Conservation (phyloP, 805 yeast genomes). For the Saccharomycopsis sp. region DNA sequence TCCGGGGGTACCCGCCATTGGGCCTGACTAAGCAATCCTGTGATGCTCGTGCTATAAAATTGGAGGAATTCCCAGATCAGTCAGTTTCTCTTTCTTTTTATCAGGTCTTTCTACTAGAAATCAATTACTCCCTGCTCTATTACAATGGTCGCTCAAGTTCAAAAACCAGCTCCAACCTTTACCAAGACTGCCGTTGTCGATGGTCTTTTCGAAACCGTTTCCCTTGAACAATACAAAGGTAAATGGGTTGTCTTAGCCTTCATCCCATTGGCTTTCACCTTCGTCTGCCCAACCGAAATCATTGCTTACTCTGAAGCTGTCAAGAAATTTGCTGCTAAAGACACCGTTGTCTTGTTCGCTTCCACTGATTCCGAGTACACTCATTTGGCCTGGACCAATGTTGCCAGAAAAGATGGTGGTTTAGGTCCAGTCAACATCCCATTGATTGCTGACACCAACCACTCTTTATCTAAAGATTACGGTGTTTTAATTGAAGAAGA, state of each 20-base stretch:
- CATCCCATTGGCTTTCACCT: slow-evolving; percentile 98
- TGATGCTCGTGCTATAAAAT: no score
- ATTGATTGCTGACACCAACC: slow-evolving; percentile 94
- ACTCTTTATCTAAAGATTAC: slow-evolving; percentile 86
- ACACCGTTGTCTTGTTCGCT: slow-evolving; percentile 84
- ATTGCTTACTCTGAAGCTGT: slow-evolving; percentile 96
- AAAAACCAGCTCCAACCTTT: slow-evolving; percentile 95
- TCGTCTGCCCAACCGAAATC: slow-evolving; percentile 99
- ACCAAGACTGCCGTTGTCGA: slow-evolving; percentile 95
- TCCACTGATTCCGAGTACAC: slow-evolving; percentile 99
- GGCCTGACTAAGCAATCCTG: no score
- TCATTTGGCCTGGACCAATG: slow-evolving; percentile 96
- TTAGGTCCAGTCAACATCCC: slow-evolving; percentile 93
- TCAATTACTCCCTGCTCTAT: no score
- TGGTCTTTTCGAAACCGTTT: slow-evolving; percentile 91
- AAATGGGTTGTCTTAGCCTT: slow-evolving; percentile 96
- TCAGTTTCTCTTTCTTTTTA: no score
- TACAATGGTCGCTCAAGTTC: slow-evolving; percentile 88
- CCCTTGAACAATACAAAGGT: slow-evolving; percentile 93
- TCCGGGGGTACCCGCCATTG: no score
- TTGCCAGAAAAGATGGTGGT: slow-evolving; percentile 95
- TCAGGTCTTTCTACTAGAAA: no score
- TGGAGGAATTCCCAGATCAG: no score
- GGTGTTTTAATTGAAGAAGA: slow-evolving; percentile 96
- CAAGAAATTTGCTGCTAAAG: slow-evolving; percentile 78